These are phyloP conservation scores for Calonectria leucothoes DNA, from an alignment of 2,329 filamentous ascomycete species.

Conservation along the genomic window DNA sequence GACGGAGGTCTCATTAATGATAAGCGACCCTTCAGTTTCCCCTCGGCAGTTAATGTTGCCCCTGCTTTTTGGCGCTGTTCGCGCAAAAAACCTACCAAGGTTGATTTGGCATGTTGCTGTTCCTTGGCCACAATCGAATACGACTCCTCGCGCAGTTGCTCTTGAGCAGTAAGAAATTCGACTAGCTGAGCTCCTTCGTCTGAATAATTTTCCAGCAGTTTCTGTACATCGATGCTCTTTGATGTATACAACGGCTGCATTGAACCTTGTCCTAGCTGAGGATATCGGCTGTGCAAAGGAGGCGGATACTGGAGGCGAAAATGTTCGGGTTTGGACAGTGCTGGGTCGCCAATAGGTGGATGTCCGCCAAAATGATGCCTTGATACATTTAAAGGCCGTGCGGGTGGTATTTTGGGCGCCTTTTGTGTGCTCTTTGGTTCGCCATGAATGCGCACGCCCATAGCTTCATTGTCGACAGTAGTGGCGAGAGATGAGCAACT, in stretches of 20 bases:
- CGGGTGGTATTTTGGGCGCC: background rate
- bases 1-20: background rate
- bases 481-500: slow-evolving; percentile 15
- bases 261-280: background rate
- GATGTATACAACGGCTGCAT: slow-evolving; percentile 9
- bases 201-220: slow-evolving; percentile 18
- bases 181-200: slow-evolving; percentile 18
- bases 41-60: background rate
- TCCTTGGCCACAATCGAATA: background rate
- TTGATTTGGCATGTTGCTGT: background rate
- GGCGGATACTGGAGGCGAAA: slow-evolving; percentile 24
- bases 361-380: slow-evolving; percentile 11
- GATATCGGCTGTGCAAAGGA: slow-evolving; percentile 23
- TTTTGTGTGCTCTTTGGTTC: background rate
- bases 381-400: background rate
- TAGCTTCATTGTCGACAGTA: slow-evolving; percentile 2
- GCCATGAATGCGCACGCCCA: no score
- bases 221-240: slow-evolving; percentile 13
- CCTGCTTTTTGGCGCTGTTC: background rate
- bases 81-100: background rate
- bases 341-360: slow-evolving; percentile 12
- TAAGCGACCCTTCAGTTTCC: background rate
- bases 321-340: background rate
- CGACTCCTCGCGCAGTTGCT: background rate
- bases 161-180: slow-evolving; percentile 19